A percentile compares a stretch with the other conserved stretches of the same genome.
Conservation (phyloP, 768 basidiomycete genomes). For the Ephemerocybe angulata region DNA sequence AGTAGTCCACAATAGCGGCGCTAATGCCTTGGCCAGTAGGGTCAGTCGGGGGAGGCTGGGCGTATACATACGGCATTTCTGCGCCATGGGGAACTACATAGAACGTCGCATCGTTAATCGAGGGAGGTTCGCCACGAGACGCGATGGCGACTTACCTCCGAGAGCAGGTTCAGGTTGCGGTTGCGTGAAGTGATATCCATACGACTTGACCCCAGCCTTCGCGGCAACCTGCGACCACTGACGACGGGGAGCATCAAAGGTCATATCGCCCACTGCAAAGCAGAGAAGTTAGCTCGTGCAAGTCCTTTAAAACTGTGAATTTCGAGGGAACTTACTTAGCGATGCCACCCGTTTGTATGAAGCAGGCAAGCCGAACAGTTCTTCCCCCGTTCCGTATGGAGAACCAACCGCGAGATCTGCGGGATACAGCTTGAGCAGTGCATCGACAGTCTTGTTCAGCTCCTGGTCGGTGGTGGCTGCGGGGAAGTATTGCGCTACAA, state of each 20-base stretch:
- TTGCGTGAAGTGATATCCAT: too few relatives aligned
- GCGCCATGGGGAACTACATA: constrained; percentile 28
- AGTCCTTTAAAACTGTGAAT: too few relatives aligned
- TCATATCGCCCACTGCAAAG: too few relatives aligned
- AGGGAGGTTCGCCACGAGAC: too few relatives aligned
- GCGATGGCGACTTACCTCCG: constrained; percentile 26
- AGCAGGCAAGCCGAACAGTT: constrained; percentile 38
- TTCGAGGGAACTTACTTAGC: too few relatives aligned
- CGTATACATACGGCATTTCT: constrained; percentile 35
- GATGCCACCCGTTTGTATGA: constrained; percentile 31
- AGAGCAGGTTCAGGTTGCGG: background rate
- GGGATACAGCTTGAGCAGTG: constrained; percentile 37
- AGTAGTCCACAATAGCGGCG: constrained; percentile 37
- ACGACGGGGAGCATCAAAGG: too few relatives aligned
- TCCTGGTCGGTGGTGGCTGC: constrained; percentile 20
- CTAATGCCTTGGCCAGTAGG: constrained; percentile 23
- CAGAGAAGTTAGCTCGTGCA: too few relatives aligned
- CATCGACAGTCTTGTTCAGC: constrained; percentile 20
- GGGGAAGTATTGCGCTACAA: constrained; percentile 26
- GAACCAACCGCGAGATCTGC: constrained; percentile 39
- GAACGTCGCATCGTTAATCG: too few relatives aligned
- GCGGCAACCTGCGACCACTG: too few relatives aligned
- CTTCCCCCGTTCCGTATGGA: constrained; percentile 43
- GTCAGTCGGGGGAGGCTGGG: constrained; percentile 20
- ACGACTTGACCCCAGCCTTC: too few relatives aligned